phyloP scores from a whole-genome alignment of 805 yeast genomes.

The Cyberlindnera xishuangbannaensis region DNA sequence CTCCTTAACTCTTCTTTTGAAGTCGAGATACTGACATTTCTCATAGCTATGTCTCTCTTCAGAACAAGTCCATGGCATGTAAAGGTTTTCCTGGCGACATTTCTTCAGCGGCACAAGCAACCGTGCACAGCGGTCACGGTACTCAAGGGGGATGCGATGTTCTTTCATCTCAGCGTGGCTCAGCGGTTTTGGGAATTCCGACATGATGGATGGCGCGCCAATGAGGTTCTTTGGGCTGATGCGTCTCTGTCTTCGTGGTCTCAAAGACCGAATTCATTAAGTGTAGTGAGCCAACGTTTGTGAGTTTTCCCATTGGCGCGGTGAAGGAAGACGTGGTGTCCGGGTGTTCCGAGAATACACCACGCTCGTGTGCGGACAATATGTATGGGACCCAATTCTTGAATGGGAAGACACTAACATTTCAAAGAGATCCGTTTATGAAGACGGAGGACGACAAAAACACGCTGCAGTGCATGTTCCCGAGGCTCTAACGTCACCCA shows the following conservation, averaged over 20 bases:
- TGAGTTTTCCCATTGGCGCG: not conserved
- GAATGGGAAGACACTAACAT: too few species aligned
- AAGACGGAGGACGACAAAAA: too few species aligned
- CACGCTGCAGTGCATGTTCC: too few species aligned
- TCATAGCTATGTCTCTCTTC: constrained; percentile 81
- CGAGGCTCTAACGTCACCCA: too few species aligned
- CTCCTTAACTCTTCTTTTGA: constrained; percentile 73
- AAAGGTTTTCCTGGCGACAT: constrained; percentile 52
- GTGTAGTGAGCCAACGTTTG: not conserved
- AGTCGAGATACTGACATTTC: constrained; percentile 78
- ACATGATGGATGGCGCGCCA: constrained; percentile 2
- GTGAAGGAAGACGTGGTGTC: not conserved
- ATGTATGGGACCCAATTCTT: too few species aligned
- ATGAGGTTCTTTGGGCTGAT: too few species aligned
- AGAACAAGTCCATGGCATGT: constrained; percentile 66
- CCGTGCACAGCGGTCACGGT: constrained; percentile 80
- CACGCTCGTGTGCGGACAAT: too few species aligned
- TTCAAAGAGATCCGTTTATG: too few species aligned
- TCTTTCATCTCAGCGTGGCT: constrained; percentile 81
- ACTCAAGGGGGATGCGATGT: constrained; percentile 68
- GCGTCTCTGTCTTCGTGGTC: too few species aligned
- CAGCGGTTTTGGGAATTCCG: constrained; percentile 24
- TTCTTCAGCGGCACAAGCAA: constrained; percentile 54
- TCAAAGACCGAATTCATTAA: not conserved
- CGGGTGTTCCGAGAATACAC: not conserved